These are phyloP conservation scores for Daedaleopsis sinensis DNA, from an alignment of 768 basidiomycete genomes.

Conservation along the genomic window DNA sequence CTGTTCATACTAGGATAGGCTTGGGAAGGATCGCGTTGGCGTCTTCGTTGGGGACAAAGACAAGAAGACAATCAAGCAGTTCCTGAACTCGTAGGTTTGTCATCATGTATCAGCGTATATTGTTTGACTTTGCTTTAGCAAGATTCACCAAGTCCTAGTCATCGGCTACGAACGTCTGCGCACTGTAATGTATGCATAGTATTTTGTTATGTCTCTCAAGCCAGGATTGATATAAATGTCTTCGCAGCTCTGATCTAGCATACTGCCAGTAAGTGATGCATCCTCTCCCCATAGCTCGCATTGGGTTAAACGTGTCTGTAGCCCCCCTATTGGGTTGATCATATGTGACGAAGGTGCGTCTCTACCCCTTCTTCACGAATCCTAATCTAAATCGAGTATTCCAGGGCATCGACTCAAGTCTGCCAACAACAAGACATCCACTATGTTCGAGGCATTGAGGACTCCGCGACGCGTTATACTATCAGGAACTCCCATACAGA, in stretches of 20 bases:
- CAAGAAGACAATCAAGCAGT: slow-evolving; percentile 62
- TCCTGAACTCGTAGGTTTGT: slow-evolving; percentile 66
- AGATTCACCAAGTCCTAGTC: slow-evolving; percentile 82
- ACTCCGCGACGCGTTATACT: slow-evolving; percentile 84
- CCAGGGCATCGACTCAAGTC: slow-evolving; percentile 91
- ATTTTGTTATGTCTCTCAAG: not conserved
- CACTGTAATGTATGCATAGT: slow-evolving; percentile 68
- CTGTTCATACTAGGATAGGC: slow-evolving; percentile 35
- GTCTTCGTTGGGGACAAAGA: slow-evolving; percentile 64
- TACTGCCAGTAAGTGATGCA: slow-evolving; percentile 59
- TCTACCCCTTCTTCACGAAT: not conserved
- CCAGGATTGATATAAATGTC: not conserved
- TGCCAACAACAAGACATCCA: slow-evolving; percentile 85
- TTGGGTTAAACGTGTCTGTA: slow-evolving; percentile 27
- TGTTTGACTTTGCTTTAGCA: slow-evolving; percentile 41
- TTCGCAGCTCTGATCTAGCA: slow-evolving; percentile 52
- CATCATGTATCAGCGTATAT: not conserved
- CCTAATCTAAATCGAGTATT: not conserved
- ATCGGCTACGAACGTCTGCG: slow-evolving; percentile 94
- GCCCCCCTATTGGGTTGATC: slow-evolving; percentile 90
- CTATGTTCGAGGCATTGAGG: slow-evolving; percentile 78
- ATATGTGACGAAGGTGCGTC: slow-evolving; percentile 89
- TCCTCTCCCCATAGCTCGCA: not conserved
- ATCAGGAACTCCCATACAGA: slow-evolving; percentile 97
- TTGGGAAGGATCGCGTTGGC: slow-evolving; percentile 57